Evolutionary conservation across 768 basidiomycete genomes (phyloP).

Genomic region (Clitopilus hobsonii): DNA sequence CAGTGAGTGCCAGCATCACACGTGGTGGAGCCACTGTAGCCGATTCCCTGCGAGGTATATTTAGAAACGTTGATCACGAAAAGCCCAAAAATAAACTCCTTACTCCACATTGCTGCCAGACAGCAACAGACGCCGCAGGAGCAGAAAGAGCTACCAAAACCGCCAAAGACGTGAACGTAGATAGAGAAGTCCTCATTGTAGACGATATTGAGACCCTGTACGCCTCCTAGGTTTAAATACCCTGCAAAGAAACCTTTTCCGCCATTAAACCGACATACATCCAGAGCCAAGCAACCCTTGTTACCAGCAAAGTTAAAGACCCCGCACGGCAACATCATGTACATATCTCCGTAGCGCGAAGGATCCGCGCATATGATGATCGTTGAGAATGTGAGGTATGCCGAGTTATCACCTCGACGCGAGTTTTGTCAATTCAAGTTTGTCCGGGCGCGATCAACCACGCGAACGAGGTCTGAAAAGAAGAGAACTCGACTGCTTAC

Average conservation of each 20-base stretch:
- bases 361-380: not conserved
- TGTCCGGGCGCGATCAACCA: slow-evolving; percentile 2
- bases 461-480: slow-evolving; percentile 3
- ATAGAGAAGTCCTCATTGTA: slow-evolving; percentile 24
- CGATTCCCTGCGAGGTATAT: slow-evolving; percentile 25
- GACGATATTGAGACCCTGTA: not conserved
- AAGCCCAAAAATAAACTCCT: slow-evolving; percentile 1
- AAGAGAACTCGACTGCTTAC: not conserved
- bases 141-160: slow-evolving; percentile 22
- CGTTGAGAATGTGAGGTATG: not conserved
- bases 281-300: slow-evolving; percentile 8
- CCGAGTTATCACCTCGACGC: slow-evolving; percentile 14
- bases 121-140: slow-evolving; percentile 28
- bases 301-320: not conserved
- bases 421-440: slow-evolving; percentile 1
- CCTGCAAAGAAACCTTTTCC: slow-evolving; percentile 12
- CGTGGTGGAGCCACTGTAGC: slow-evolving; percentile 36
- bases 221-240: slow-evolving; percentile 5
- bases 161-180: slow-evolving; percentile 27
- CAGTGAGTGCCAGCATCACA: slow-evolving; percentile 44
- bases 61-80: not conserved
- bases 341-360: not conserved
- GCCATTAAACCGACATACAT: slow-evolving; percentile 26
- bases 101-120: slow-evolving; percentile 52
- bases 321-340: not conserved